Evolutionary conservation across 1,139 yeast genomes (phyloP).

Genomic region (Magnusiomyces suaveolens): DNA sequence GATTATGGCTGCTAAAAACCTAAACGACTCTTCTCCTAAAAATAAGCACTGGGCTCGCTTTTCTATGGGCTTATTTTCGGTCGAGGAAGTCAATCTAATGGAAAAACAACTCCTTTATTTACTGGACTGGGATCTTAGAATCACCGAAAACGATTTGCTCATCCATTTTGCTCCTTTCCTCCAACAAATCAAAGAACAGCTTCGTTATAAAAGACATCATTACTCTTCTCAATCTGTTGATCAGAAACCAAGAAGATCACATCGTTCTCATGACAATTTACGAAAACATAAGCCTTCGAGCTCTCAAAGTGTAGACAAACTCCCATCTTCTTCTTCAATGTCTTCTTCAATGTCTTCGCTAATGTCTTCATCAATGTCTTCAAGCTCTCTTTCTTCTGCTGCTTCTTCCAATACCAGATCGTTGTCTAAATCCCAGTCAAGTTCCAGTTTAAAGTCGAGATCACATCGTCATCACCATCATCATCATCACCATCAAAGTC

Average conservation of each 20-base stretch:
- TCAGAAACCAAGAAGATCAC: not conserved
- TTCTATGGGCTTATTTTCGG: constrained; percentile 69
- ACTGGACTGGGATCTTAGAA: constrained; percentile 73
- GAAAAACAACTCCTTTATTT: constrained; percentile 78
- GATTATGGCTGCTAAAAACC: constrained; percentile 78
- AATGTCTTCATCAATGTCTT: too few relatives aligned
- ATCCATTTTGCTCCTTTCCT: constrained; percentile 66
- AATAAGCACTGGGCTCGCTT: constrained; percentile 93
- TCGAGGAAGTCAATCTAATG: constrained; percentile 78
- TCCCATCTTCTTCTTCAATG: too few relatives aligned
- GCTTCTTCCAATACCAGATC: too few relatives aligned
- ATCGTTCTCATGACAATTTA: not conserved
- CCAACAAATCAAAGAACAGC: constrained; percentile 48
- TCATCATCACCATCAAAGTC: too few relatives aligned
- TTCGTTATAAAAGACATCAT: constrained; percentile 7
- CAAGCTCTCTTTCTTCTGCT: too few relatives aligned
- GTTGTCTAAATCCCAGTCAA: too few relatives aligned
- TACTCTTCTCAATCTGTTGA: not conserved
- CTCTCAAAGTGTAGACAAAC: too few relatives aligned
- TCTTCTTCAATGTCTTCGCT: too few relatives aligned
- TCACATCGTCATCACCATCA: too few relatives aligned
- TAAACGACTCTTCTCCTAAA: constrained; percentile 88
- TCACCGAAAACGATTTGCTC: constrained; percentile 60
- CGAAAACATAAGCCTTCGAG: too few relatives aligned
- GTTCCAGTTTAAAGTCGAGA: too few relatives aligned